Conservation (phyloP, 768 basidiomycete genomes). For the Lentinula detonsa region DNA sequence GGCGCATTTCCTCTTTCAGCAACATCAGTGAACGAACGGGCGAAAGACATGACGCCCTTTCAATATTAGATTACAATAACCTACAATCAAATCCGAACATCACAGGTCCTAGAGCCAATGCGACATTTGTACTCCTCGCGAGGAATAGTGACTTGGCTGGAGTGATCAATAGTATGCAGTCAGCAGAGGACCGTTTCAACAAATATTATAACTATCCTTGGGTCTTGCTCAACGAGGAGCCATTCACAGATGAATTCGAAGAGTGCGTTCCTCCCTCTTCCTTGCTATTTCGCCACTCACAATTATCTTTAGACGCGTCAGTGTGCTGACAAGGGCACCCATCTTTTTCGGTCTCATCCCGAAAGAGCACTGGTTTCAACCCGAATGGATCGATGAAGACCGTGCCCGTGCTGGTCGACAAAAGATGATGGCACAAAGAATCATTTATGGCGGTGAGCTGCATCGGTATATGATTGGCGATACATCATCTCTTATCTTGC, state of each 20-base stretch:
- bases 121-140: slow-evolving; percentile 74
- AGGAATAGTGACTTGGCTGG: slow-evolving; percentile 48
- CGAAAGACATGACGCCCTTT: neutral
- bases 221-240: slow-evolving; percentile 81
- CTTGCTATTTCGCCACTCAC: neutral
- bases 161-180: slow-evolving; percentile 51
- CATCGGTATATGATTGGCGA: neutral
- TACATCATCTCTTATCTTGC: slow-evolving; percentile 6
- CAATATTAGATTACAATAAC: neutral
- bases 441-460: slow-evolving; percentile 53
- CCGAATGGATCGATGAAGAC: slow-evolving; percentile 73
- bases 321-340: slow-evolving; percentile 49
- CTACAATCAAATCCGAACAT: neutral
- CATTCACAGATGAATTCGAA: slow-evolving; percentile 71
- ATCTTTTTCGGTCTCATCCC: slow-evolving; percentile 71
- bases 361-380: slow-evolving; percentile 73
- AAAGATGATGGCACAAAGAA: slow-evolving; percentile 55
- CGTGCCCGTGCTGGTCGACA: slow-evolving; percentile 53
- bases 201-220: slow-evolving; percentile 68
- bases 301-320: slow-evolving; percentile 33
- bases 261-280: slow-evolving; percentile 25
- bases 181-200: slow-evolving; percentile 85
- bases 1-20: slow-evolving; percentile 36
- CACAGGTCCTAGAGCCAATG: slow-evolving; percentile 51
- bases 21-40: slow-evolving; percentile 25